These are phyloP conservation scores for Ocimum tenuiflorum DNA, from an alignment of 257 asterid species.

Conservation along the genomic window DNA sequence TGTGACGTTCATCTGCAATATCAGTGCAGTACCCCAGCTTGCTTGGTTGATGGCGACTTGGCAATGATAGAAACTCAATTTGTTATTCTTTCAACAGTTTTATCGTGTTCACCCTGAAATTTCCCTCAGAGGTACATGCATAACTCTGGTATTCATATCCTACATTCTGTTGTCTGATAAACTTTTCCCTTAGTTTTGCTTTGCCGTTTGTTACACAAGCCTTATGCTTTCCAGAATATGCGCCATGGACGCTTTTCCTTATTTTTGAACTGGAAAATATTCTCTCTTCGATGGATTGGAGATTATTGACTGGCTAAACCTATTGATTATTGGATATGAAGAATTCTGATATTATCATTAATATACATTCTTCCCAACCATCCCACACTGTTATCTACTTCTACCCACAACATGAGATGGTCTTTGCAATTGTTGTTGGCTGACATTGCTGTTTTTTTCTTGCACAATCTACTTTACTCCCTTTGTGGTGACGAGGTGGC, in stretches of 20 bases:
- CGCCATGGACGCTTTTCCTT: background rate
- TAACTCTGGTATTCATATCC: background rate
- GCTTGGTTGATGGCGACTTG: background rate
- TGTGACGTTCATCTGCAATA: background rate
- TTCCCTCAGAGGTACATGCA: constrained; percentile 46
- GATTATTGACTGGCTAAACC: too few relatives aligned
- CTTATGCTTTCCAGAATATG: too few relatives aligned
- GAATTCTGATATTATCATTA: background rate
- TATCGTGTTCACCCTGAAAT: constrained; percentile 24
- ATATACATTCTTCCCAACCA: too few relatives aligned
- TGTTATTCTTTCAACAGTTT: constrained; percentile 27
- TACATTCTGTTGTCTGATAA: background rate
- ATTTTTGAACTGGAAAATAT: background rate
- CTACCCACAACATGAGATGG: background rate
- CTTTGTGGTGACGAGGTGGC: too few relatives aligned
- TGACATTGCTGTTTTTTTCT: background rate
- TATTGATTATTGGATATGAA: background rate
- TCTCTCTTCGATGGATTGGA: background rate
- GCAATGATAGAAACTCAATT: background rate
- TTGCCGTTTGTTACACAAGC: too few relatives aligned
- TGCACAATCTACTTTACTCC: too few relatives aligned
- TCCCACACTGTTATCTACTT: too few relatives aligned
- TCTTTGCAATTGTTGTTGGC: background rate
- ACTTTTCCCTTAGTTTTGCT: too few relatives aligned
- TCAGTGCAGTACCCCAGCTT: background rate